These are phyloP conservation scores for Zygosaccharomyces lentus DNA, from an alignment of 805 yeast species.

Conservation along the genomic window DNA sequence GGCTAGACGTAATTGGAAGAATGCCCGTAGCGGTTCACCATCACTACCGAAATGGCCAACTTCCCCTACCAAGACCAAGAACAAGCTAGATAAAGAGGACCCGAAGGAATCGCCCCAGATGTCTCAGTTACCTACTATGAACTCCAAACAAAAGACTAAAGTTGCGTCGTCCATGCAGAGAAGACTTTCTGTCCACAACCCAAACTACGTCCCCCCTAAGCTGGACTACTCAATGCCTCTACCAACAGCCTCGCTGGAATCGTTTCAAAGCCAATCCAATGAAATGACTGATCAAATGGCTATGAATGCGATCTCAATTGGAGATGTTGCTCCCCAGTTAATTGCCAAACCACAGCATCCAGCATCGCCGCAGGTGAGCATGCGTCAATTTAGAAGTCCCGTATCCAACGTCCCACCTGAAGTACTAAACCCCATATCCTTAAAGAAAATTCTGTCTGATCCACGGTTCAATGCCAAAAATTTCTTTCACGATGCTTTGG, in stretches of 20 bases:
- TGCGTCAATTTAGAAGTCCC: not conserved
- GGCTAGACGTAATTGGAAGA: constrained; percentile 31
- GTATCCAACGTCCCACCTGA: constrained; percentile 6
- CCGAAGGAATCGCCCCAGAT: constrained; percentile 15
- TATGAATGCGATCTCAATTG: not conserved
- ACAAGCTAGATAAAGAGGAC: constrained; percentile 14
- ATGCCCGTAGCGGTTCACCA: constrained; percentile 14
- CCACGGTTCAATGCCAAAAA: constrained; percentile 45
- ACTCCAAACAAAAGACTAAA: constrained; percentile 36
- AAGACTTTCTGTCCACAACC: constrained; percentile 41
- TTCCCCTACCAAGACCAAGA: constrained; percentile 17
- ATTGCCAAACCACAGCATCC: constrained; percentile 1
- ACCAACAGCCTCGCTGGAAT: constrained; percentile 15
- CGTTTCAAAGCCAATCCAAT: not conserved
- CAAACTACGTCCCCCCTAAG: constrained; percentile 29
- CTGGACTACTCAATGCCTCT: constrained; percentile 31
- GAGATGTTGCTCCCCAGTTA: constrained; percentile 6
- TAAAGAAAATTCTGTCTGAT: constrained; percentile 36
- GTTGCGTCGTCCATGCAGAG: constrained; percentile 43
- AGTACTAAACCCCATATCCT: constrained; percentile 20
- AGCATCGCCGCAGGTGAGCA: not conserved
- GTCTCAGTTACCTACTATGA: constrained; percentile 33
- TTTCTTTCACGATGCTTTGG: constrained; percentile 48
- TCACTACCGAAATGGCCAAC: constrained; percentile 13
- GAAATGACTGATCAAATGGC: not conserved